Base-by-base conservation (phyloP, 2,329 filamentous ascomycete genomes). In the Neonectria hederae region DNA sequence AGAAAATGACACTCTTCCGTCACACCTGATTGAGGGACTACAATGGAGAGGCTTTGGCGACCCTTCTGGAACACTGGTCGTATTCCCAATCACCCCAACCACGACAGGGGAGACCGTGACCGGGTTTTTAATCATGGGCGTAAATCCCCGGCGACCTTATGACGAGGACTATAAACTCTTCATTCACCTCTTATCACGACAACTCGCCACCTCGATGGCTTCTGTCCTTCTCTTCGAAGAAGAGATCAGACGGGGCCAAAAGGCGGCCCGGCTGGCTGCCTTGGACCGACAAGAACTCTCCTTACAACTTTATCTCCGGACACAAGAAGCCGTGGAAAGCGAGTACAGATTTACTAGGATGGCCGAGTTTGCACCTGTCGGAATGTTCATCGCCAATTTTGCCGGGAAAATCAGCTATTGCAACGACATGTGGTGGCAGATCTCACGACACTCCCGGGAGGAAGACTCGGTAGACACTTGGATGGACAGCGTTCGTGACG, bases 141-240 rank as follows among this genome's bases (percentile, higher is more conserved):
- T 92, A 10, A 97, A 97, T 74, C 92, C 93, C 2, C 83, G 92
- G 45, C 84, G 92, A 54, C 92, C 91, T 0, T 96, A 92, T 71
- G 91, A 96, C 70, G 89, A 91, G 40, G 92, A 95, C 69, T 96
- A 95, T 73, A 87, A 88, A 66, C 82, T 95, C 0, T 96, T 95
- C 71, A 84, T 95, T 40, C 89, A 92, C 70, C 83, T 95, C 1
- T 79, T 95, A 5, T 90, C 89, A 51, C 86, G 92, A 22, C 92
- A 95, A 74, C 82, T 95, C 9, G 91, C 90, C 9, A 95, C 92
- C 0, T 93, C 92, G 0, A 85, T 95, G 76, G 92, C 92, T 1
- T 94, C 92, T 0, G 92, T 94, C 0, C 91, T 94, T 0, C 78
- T 96, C 2, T 94, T 94, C 62, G 92, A 95, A 75, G 92, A 95